These are phyloP conservation scores for Solanum virginianum DNA, from an alignment of 257 asterid genomes.

Conservation along the genomic window DNA sequence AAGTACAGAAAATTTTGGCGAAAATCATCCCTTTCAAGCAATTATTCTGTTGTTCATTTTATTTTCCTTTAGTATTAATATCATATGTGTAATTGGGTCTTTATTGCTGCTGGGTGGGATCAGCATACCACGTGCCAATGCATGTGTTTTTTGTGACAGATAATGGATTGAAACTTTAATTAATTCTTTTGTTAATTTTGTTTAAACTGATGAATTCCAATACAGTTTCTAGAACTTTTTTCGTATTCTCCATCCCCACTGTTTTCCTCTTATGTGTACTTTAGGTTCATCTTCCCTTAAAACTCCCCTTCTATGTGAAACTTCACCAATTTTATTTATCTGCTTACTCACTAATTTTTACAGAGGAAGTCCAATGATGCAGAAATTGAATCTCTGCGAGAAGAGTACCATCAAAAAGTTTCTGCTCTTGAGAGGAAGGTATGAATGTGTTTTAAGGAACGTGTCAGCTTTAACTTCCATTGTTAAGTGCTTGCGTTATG, in stretches of 20 bases:
- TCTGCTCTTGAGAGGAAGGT: constrained; percentile 96
- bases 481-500: background rate
- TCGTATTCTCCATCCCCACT: background rate
- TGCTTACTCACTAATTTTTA: constrained; percentile 4
- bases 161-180: background rate
- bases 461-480: background rate
- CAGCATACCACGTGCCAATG: background rate
- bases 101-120: background rate
- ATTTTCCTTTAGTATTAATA: background rate
- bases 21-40: background rate
- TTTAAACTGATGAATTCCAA: background rate
- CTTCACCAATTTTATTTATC: background rate
- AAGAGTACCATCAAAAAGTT: constrained; percentile 89
- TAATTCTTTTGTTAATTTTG: background rate
- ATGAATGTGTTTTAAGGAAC: background rate
- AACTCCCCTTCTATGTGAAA: background rate
- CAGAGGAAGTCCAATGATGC: constrained; percentile 83
- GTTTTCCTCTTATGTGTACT: background rate
- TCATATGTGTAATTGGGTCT: background rate
- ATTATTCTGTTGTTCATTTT: background rate
- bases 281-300: background rate
- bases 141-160: background rate
- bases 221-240: background rate
- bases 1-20: background rate
- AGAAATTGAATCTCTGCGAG: constrained; percentile 81